These are phyloP conservation scores for Jasminum sambac DNA, from an alignment of 257 asterid genomes.

Conservation along the genomic window DNA sequence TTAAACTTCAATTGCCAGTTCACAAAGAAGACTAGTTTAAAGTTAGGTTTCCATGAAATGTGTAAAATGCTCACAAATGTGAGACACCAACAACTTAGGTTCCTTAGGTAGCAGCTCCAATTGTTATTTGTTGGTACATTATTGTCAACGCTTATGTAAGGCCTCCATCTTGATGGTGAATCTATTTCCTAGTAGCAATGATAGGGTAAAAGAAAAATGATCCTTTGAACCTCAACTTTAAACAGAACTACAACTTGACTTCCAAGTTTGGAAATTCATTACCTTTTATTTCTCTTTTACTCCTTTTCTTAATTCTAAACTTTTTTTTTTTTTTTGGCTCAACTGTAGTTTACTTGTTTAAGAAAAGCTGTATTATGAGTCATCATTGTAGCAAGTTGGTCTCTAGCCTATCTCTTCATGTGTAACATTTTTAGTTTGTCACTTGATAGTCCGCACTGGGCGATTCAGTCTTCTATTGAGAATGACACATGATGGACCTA, in stretches of 20 bases:
- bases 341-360: not conserved
- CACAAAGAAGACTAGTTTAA: not conserved
- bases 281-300: not conserved
- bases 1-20: not conserved
- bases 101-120: slow-evolving; percentile 4
- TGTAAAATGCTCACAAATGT: slow-evolving; percentile 10
- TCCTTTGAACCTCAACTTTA: not conserved
- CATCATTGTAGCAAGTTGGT: not conserved
- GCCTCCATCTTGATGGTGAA: slow-evolving; percentile 6
- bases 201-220: not conserved
- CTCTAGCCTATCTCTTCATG: not conserved
- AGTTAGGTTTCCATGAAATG: slow-evolving; percentile 5
- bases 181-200: not conserved
- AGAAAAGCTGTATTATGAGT: not conserved
- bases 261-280: not conserved
- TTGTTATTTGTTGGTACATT: not conserved
- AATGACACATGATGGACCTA: no score
- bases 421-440: not conserved
- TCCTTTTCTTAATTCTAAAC: not conserved
- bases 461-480: no score
- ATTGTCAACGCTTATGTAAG: slow-evolving; percentile 6
- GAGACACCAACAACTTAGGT: slow-evolving; percentile 22
- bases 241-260: not conserved
- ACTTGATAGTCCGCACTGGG: no score
- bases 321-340: not conserved